Conservation (phyloP, 2,329 filamentous ascomycete genomes). For the Arthrobotrys musiformis region DNA sequence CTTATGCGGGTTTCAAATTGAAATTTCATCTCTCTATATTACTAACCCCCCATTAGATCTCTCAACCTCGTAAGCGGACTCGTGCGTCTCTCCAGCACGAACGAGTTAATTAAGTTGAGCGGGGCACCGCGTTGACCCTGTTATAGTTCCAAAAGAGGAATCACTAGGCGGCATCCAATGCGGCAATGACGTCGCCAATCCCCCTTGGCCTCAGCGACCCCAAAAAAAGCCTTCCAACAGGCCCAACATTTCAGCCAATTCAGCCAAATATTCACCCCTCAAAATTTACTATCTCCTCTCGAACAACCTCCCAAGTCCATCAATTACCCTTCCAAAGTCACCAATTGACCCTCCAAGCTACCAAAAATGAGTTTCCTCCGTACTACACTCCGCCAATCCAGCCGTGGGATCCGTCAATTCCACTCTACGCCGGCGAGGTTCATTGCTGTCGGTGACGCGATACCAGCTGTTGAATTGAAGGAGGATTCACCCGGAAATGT, state of each 20-base stretch:
- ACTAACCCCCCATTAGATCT: too few species aligned
- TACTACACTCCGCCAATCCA: constrained; percentile 26
- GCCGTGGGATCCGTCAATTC: constrained; percentile 65
- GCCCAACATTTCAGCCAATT: constrained; percentile 7
- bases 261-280: constrained; percentile 6
- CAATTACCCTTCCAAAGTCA: neutral
- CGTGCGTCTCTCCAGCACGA: too few species aligned
- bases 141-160: neutral
- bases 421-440: constrained; percentile 72
- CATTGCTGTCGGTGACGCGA: constrained; percentile 80
- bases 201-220: neutral
- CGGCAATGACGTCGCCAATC: constrained; percentile 21
- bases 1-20: too few species aligned
- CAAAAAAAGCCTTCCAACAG: neutral
- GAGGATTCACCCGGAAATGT: constrained; percentile 89
- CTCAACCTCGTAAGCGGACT: too few species aligned
- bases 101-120: too few species aligned
- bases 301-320: neutral
- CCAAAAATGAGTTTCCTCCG: constrained; percentile 43
- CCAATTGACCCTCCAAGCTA: neutral
- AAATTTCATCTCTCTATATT: too few species aligned
- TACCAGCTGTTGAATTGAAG: constrained; percentile 81
- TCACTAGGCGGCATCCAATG: neutral
- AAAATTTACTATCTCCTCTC: neutral
- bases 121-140: neutral